Evolutionary conservation across 805 yeast genomes (phyloP).

Genomic region (Danielozyma ontarioensis): DNA sequence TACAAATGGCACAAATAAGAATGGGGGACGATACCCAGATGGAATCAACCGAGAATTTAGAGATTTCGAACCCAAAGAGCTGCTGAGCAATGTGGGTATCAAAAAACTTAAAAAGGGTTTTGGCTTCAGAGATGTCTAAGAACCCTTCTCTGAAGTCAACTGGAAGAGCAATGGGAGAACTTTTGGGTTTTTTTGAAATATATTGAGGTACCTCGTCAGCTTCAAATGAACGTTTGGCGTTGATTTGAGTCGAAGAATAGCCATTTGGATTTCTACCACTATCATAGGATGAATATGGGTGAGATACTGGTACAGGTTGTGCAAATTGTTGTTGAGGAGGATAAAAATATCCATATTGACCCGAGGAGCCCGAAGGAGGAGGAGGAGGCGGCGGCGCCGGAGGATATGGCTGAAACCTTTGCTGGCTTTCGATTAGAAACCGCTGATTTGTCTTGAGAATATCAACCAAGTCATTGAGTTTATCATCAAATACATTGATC

Average conservation of each 20-base stretch:
- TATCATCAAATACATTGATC: constrained; percentile 31
- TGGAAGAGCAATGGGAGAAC: constrained; percentile 4
- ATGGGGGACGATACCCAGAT: constrained; percentile 56
- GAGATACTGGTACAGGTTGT: too few species aligned
- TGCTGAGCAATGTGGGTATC: constrained; percentile 55
- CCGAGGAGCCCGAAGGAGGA: neutral
- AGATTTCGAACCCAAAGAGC: constrained; percentile 59
- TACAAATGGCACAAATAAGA: constrained; percentile 53
- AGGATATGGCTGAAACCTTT: constrained; percentile 3
- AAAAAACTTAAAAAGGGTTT: constrained; percentile 47
- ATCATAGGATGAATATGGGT: neutral
- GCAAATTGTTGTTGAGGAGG: too few species aligned
- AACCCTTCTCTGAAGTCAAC: constrained; percentile 34
- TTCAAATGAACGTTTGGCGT: too few species aligned
- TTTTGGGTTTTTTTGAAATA: neutral
- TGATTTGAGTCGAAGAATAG: too few species aligned
- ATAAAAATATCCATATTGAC: too few species aligned
- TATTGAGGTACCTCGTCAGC: neutral
- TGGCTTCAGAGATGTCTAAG: constrained; percentile 37
- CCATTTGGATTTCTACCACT: too few species aligned
- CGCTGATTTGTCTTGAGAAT: constrained; percentile 29
- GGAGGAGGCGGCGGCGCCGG: neutral
- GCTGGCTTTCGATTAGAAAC: constrained; percentile 17
- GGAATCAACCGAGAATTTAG: constrained; percentile 42
- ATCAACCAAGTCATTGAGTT: constrained; percentile 33